Evolutionary conservation across 805 yeast species (phyloP).

Genomic region (baker's yeast (Saccharomyces cerevisiae)): DNA sequence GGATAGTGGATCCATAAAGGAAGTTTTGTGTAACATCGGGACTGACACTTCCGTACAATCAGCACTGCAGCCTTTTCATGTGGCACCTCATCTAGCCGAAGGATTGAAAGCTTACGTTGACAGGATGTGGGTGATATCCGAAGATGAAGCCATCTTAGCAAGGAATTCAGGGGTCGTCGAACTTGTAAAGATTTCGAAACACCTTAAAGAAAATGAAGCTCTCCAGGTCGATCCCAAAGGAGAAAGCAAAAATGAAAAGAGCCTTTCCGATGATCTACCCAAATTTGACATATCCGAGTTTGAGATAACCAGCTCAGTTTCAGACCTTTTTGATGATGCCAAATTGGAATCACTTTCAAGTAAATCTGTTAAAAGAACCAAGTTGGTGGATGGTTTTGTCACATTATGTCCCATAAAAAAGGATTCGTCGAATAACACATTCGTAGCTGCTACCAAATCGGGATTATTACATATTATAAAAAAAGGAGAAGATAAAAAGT

Average conservation of each 20-base stretch:
- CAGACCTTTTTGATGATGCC: slow-evolving; percentile 17
- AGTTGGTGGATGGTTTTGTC: slow-evolving; percentile 33
- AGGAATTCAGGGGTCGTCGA: slow-evolving; percentile 40
- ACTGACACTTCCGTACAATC: slow-evolving; percentile 73
- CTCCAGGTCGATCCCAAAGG: neutral
- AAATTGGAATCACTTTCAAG: slow-evolving; percentile 17
- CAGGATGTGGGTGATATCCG: slow-evolving; percentile 30
- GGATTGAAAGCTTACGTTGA: slow-evolving; percentile 36
- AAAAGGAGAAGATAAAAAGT: slow-evolving; percentile 9
- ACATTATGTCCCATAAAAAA: slow-evolving; percentile 24
- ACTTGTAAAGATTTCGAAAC: slow-evolving; percentile 31
- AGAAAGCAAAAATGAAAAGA: neutral
- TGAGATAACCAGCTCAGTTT: slow-evolving; percentile 15
- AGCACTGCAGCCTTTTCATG: slow-evolving; percentile 53
- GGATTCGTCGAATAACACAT: slow-evolving; percentile 9
- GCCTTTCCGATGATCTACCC: slow-evolving; percentile 4
- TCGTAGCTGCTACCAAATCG: slow-evolving; percentile 31
- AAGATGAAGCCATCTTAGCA: slow-evolving; percentile 35
- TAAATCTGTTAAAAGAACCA: slow-evolving; percentile 25
- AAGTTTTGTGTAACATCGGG: slow-evolving; percentile 53
- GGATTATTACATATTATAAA: slow-evolving; percentile 30
- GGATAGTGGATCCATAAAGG: slow-evolving; percentile 61
- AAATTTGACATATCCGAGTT: slow-evolving; percentile 15
- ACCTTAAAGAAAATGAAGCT: slow-evolving; percentile 6
- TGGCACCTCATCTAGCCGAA: slow-evolving; percentile 37